Evolutionary conservation across 2,329 filamentous ascomycete genomes (phyloP).

Genomic region (Colletotrichum scovillei): DNA sequence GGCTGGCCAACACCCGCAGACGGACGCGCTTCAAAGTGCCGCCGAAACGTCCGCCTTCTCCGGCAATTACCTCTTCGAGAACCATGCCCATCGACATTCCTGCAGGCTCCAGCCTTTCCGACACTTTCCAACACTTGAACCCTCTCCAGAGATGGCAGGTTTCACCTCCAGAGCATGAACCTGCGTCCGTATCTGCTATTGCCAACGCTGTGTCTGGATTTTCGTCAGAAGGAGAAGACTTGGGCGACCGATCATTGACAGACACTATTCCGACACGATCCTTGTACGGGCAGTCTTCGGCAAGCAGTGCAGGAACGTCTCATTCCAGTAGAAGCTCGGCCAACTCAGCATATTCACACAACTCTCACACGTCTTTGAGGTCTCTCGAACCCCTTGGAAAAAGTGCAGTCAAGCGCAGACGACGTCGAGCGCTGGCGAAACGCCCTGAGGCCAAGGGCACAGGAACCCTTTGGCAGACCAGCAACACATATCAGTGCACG

Average conservation of each 20-base stretch:
- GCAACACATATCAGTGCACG: conserved; percentile 52
- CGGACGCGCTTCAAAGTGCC: conserved; percentile 20
- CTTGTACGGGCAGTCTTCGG: conserved; percentile 34
- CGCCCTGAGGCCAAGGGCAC: background rate
- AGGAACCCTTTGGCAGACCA: conserved; percentile 7
- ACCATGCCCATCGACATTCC: conserved; percentile 11
- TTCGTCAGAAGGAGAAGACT: background rate
- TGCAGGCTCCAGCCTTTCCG: background rate
- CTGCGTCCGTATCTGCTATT: conserved; percentile 37
- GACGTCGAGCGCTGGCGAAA: conserved; percentile 4
- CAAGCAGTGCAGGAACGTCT: conserved; percentile 37
- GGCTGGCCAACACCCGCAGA: conserved; percentile 31
- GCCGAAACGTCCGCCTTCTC: conserved; percentile 26
- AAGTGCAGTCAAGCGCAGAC: background rate
- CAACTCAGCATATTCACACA: conserved; percentile 33
- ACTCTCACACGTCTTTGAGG: background rate
- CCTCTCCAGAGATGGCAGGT: conserved; percentile 36
- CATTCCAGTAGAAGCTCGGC: conserved; percentile 34
- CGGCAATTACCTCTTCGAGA: conserved; percentile 13
- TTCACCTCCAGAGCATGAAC: conserved; percentile 41
- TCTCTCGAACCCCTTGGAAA: background rate
- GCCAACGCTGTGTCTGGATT: conserved; percentile 33
- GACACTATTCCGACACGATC: conserved; percentile 9
- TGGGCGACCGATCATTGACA: conserved; percentile 2
- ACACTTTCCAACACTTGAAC: conserved; percentile 20